phyloP scores from a whole-genome alignment of 1,284 basidiomycete genomes.

The Papiliotrema terrestris region DNA sequence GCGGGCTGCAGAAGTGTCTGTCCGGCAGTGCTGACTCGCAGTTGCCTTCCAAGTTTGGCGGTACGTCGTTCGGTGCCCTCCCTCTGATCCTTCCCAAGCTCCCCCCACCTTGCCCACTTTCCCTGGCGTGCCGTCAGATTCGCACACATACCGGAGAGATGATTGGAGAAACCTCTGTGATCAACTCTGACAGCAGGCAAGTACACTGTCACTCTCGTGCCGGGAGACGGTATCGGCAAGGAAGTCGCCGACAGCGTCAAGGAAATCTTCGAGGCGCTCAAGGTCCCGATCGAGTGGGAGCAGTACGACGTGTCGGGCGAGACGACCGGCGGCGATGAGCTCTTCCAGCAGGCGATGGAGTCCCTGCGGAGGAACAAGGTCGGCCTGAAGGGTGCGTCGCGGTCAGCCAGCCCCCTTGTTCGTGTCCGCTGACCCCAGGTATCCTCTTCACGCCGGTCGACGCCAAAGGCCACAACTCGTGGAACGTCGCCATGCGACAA shows the following conservation, averaged over 20 bases:
- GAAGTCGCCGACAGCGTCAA: slow-evolving; percentile 99
- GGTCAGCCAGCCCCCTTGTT: neutral
- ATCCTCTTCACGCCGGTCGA: slow-evolving; percentile 99
- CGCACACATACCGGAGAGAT: no score
- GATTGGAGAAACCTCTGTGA: no score
- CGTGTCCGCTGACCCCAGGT: slow-evolving; percentile 55
- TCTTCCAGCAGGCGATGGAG: slow-evolving; percentile 98
- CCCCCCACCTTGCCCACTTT: slow-evolving; percentile 26
- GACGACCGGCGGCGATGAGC: slow-evolving; percentile 86
- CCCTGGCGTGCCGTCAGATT: no score
- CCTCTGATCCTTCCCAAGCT: no score
- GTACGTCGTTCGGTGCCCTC: slow-evolving; percentile 58
- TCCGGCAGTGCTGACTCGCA: slow-evolving; percentile 34
- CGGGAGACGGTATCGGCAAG: slow-evolving; percentile 93
- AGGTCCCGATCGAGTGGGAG: slow-evolving; percentile 99
- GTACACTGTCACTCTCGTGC: slow-evolving; percentile 78
- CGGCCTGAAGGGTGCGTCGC: slow-evolving; percentile 83
- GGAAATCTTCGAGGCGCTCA: slow-evolving; percentile 95
- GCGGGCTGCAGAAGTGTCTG: neutral
- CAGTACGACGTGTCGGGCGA: slow-evolving; percentile 97
- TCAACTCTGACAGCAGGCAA: slow-evolving; percentile 34
- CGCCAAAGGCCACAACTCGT: slow-evolving; percentile 93
- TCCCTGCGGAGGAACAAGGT: slow-evolving; percentile 95
- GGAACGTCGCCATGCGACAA: slow-evolving; percentile 99
- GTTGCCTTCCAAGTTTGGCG: slow-evolving; percentile 92